Percentiles rank a stretch among this genome's conserved stretches.
Conservation (phyloP, 768 basidiomycete genomes). For the Obba rivulosa region DNA sequence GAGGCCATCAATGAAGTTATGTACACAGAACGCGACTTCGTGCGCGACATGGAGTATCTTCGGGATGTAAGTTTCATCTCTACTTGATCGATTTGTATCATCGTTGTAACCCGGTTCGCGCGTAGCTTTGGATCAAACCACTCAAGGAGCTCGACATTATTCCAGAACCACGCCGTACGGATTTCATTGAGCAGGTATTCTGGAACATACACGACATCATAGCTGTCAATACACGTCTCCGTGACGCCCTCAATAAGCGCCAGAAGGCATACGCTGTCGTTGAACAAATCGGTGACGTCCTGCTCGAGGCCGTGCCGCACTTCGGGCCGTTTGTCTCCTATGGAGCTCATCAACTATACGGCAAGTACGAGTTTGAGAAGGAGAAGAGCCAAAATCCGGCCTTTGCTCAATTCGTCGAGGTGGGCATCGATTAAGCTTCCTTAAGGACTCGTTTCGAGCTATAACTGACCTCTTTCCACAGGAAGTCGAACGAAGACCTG, state of each 20-base stretch:
- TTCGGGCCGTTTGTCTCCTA: slow-evolving; percentile 94
- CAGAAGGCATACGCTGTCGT: slow-evolving; percentile 96
- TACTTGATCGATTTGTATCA: neutral
- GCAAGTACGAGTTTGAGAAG: slow-evolving; percentile 99
- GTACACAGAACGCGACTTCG: slow-evolving; percentile 95
- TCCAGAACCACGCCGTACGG: slow-evolving; percentile 65
- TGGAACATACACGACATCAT: slow-evolving; percentile 98
- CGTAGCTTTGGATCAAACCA: slow-evolving; percentile 84
- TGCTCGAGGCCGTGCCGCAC: slow-evolving; percentile 79
- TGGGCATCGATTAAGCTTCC: slow-evolving; percentile 27
- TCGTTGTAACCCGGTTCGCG: neutral
- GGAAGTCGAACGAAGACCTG: slow-evolving; percentile 88
- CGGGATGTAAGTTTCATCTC: slow-evolving; percentile 66
- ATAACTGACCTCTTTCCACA: slow-evolving; percentile 23
- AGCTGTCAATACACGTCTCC: slow-evolving; percentile 82
- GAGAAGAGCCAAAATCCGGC: slow-evolving; percentile 91
- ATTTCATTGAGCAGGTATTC: slow-evolving; percentile 92
- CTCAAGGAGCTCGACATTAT: slow-evolving; percentile 75
- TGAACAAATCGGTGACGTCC: slow-evolving; percentile 85
- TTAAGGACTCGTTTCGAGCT: neutral
- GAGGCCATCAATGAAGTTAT: slow-evolving; percentile 98
- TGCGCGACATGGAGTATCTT: slow-evolving; percentile 95
- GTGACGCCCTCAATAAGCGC: slow-evolving; percentile 89
- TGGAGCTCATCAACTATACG: slow-evolving; percentile 94
- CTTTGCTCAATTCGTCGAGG: slow-evolving; percentile 95